Evolutionary conservation across 2,329 filamentous ascomycete genomes (phyloP).

Genomic region (Aspergillus piperis): DNA sequence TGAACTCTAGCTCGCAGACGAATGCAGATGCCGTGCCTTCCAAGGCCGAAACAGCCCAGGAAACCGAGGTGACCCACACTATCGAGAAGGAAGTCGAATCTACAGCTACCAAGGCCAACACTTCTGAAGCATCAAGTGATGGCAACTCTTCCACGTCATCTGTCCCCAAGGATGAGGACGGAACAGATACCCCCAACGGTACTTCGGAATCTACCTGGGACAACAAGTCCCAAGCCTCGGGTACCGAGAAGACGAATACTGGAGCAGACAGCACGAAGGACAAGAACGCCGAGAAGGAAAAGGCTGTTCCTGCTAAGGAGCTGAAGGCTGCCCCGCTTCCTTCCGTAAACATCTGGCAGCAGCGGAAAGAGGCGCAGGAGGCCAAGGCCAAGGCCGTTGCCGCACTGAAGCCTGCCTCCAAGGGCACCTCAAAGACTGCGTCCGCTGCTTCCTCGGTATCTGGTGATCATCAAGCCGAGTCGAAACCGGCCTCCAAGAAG

Average conservation of each 20-base stretch:
- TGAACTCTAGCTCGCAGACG: constrained; percentile 31
- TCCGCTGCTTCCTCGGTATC: constrained; percentile 30
- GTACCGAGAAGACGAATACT: constrained; percentile 57
- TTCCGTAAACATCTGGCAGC: constrained; percentile 82
- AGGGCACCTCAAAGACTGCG: constrained; percentile 29
- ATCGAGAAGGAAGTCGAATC: constrained; percentile 40
- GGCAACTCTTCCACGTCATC: constrained; percentile 56
- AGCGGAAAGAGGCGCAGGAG: constrained; percentile 69
- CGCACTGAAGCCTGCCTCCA: constrained; percentile 27
- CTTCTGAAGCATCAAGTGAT: constrained; percentile 52
- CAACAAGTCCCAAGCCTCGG: constrained; percentile 62
- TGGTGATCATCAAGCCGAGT: constrained; percentile 43
- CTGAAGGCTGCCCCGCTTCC: constrained; percentile 82
- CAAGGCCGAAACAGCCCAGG: constrained; percentile 48
- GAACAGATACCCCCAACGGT: constrained; percentile 62
- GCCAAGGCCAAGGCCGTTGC: constrained; percentile 49
- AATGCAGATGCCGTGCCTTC: constrained; percentile 39
- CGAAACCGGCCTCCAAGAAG: constrained; percentile 44
- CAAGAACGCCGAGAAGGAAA: constrained; percentile 61
- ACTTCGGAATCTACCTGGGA: constrained; percentile 69
- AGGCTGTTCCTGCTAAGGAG: constrained; percentile 60
- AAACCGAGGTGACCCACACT: constrained; percentile 38
- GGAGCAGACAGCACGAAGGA: constrained; percentile 52
- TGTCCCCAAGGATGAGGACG: constrained; percentile 61
- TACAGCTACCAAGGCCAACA: constrained; percentile 33